phyloP scores from a whole-genome alignment of 805 yeast genomes.

The Yamadazyma scolyti region DNA sequence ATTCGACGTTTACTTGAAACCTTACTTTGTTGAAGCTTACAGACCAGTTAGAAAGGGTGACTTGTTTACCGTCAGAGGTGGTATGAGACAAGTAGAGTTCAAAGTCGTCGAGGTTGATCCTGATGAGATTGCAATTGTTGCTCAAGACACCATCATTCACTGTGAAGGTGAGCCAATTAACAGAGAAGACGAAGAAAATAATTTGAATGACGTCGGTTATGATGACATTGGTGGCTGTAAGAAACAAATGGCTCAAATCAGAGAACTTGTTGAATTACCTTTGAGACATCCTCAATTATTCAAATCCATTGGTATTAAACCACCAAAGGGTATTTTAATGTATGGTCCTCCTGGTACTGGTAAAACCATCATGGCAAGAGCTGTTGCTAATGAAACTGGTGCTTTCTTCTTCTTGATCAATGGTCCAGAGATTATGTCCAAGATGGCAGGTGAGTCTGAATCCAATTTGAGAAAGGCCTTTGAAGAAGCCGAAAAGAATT shows the following conservation, averaged over 20 bases:
- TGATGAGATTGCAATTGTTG: slow-evolving; percentile 93
- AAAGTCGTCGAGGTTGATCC: slow-evolving; percentile 98
- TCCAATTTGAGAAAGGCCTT: slow-evolving; percentile 95
- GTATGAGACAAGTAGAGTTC: slow-evolving; percentile 99
- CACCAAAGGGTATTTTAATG: slow-evolving; percentile 97
- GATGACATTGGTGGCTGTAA: slow-evolving; percentile 99
- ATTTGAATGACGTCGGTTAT: slow-evolving; percentile 94
- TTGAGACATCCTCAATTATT: slow-evolving; percentile 97
- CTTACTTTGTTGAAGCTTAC: slow-evolving; percentile 97
- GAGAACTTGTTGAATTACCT: slow-evolving; percentile 97
- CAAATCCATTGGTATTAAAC: slow-evolving; percentile 97
- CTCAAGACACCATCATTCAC: slow-evolving; percentile 97
- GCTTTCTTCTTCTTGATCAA: slow-evolving; percentile 97
- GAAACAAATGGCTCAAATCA: slow-evolving; percentile 98
- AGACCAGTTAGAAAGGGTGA: slow-evolving; percentile 98
- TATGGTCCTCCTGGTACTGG: slow-evolving; percentile 99
- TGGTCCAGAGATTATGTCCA: slow-evolving; percentile 99
- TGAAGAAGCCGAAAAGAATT: slow-evolving; percentile 98
- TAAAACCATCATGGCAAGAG: slow-evolving; percentile 98
- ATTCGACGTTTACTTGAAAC: slow-evolving; percentile 94
- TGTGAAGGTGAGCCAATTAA: slow-evolving; percentile 99
- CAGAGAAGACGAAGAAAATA: slow-evolving; percentile 97
- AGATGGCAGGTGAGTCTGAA: slow-evolving; percentile 99
- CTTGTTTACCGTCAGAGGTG: slow-evolving; percentile 93
- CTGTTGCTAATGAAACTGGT: slow-evolving; percentile 99